Evolutionary conservation across 306 rosid genomes (phyloP), one percentile per base, ranked within the genome.

Genomic region (Ziziphus jujuba): DNA sequence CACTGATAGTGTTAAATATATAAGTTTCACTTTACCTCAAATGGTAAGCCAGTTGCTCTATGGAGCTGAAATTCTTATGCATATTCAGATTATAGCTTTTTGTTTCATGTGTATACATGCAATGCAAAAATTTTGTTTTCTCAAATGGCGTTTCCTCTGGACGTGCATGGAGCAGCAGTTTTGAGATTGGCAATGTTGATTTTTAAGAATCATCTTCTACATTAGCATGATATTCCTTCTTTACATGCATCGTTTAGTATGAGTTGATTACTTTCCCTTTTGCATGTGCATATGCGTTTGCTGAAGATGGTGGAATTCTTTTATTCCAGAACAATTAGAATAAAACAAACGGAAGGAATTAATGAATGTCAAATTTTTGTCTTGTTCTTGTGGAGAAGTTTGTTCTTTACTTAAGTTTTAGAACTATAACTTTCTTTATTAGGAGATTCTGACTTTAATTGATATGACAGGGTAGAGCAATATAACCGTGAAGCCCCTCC

Each of bases 281-380:
- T 80, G 63, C 81, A 57, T 71, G 69, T 72, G 90, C 80, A 74
- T 77, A 80, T 84, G 67, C 76, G 69, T 80, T 67, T 28, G 36
- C 31, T 61, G 75, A 67, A 76, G 66, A 72, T 58, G 68, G 67
- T 77, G 80, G 74, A 21, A 77, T 81, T 80, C 64, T 77, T 78
- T 66, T 81, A 77, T 71, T 65, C 57, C 63, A 77, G 56, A 65
- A 78, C 50, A 76, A 16, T 0, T 16, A 50, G 11, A 50, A 20
- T 17, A 22, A 75, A 70, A 74, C 69, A 65, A 25, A 36, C 43
- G 34, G 59, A 76, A 62, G 59, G 77, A 72, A 77, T 66, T 48
- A 70, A 83, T 71, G 83, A 72, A 84, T 84, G 90, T 75, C 83
- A 81, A 79, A 73, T 63, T 82, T 74, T 75, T 85, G 85, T 87